A percentile compares a stretch with the other conserved stretches of the same genome.
Conservation (phyloP, 2,329 filamentous ascomycete species). For the Curvularia spicifera region DNA sequence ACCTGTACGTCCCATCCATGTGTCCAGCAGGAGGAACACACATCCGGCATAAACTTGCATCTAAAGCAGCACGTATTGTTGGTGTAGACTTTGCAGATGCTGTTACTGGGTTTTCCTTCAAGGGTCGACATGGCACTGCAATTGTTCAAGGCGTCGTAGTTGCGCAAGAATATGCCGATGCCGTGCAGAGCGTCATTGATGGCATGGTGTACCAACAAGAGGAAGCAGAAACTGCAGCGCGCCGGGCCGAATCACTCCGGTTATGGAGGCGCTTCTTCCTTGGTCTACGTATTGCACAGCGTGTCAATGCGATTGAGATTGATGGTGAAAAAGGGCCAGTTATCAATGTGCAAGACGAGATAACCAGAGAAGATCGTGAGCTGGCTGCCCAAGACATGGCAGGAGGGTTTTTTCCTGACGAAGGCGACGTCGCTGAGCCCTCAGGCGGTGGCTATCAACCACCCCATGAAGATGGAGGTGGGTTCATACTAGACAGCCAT, state of each 20-base stretch:
- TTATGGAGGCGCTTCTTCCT: constrained; percentile 67
- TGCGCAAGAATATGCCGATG: constrained; percentile 73
- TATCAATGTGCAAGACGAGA: constrained; percentile 41
- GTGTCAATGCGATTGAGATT: constrained; percentile 65
- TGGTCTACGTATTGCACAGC: constrained; percentile 72
- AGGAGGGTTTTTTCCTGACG: constrained; percentile 56
- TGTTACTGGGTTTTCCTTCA: constrained; percentile 88
- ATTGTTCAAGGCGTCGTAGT: constrained; percentile 80
- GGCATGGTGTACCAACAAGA: constrained; percentile 71
- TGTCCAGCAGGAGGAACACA: constrained; percentile 66
- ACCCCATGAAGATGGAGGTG: constrained; percentile 21
- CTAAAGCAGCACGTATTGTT: constrained; percentile 74
- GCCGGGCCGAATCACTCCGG: constrained; percentile 58
- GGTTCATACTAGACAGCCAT: constrained; percentile 19
- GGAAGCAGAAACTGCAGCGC: constrained; percentile 65
- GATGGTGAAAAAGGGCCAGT: constrained; percentile 39
- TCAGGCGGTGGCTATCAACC: constrained; percentile 23
- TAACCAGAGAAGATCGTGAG: constrained; percentile 38
- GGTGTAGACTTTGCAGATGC: constrained; percentile 88
- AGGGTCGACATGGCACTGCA: constrained; percentile 83
- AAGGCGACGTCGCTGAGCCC: constrained; percentile 52
- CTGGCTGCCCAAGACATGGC: constrained; percentile 40
- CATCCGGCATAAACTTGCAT: constrained; percentile 64
- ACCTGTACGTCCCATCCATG: constrained; percentile 69
- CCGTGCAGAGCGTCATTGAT: constrained; percentile 70